Conservation (phyloP, 495 filamentous ascomycete genomes). For the Xylaria venustula region DNA sequence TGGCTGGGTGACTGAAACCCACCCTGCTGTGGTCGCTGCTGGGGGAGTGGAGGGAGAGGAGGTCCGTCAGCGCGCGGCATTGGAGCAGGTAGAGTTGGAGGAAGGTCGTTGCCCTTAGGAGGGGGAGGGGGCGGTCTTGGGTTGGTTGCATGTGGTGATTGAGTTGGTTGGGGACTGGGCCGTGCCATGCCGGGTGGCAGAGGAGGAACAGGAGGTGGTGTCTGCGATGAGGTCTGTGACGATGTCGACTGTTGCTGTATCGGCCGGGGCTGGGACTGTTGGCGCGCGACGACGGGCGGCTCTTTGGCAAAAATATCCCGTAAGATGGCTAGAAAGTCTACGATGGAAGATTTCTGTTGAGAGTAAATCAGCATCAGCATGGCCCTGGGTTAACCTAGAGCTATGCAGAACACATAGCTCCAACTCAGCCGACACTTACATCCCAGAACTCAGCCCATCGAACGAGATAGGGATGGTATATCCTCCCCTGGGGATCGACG, state of each 20-base stretch:
- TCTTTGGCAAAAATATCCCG: slow-evolving; percentile 91
- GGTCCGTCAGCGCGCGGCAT: slow-evolving; percentile 21
- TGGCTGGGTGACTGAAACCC: slow-evolving; percentile 29
- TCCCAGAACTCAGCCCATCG: slow-evolving; percentile 89
- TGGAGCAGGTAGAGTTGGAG: slow-evolving; percentile 23
- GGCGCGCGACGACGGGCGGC: slow-evolving; percentile 79
- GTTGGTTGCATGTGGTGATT: slow-evolving; percentile 16
- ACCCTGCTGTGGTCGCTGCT: too few relatives aligned
- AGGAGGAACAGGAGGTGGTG: slow-evolving; percentile 68
- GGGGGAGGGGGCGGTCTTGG: slow-evolving; percentile 42
- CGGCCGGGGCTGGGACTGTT: slow-evolving; percentile 53
- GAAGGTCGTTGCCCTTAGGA: slow-evolving; percentile 37
- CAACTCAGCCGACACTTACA: slow-evolving; percentile 55
- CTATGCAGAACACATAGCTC: neutral
- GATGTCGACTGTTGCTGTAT: slow-evolving; percentile 31
- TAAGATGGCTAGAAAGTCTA: slow-evolving; percentile 78
- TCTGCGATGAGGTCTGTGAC: slow-evolving; percentile 43
- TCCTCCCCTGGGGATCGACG: slow-evolving; percentile 87
- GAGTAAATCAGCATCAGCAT: slow-evolving; percentile 21
- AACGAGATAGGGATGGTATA: slow-evolving; percentile 94
- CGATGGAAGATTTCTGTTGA: slow-evolving; percentile 71
- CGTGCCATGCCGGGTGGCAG: slow-evolving; percentile 60
- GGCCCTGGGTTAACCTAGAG: neutral
- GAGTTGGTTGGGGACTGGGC: slow-evolving; percentile 21
- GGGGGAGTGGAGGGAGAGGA: slow-evolving; percentile 37